A percentile compares a stretch with the other conserved stretches of the same genome.
These are phyloP conservation scores for Mortierella sp. DNA, from an alignment of 371 early-diverging fungal species.

Conservation along the genomic window DNA sequence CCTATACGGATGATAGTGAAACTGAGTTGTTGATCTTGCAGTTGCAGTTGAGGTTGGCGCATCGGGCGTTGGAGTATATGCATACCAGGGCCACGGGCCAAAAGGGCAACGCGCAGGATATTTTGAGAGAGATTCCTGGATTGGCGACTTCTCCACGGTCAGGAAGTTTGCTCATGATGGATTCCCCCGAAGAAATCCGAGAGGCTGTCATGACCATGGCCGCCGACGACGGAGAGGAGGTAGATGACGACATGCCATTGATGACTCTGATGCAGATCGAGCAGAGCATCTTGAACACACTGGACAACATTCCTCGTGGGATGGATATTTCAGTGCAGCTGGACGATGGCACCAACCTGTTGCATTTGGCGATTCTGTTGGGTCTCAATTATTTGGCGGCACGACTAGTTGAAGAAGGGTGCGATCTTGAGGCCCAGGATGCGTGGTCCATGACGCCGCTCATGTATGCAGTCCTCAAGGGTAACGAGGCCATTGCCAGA, in stretches of 20 bases:
- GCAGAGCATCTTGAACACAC: constrained; percentile 29
- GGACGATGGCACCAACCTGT: constrained; percentile 47
- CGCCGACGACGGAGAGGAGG: background rate
- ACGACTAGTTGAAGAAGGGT: constrained; percentile 39
- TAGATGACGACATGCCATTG: constrained; percentile 9
- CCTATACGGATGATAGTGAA: constrained; percentile 47
- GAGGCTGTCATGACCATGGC: background rate
- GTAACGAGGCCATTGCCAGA: constrained; percentile 29
- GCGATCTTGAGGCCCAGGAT: constrained; percentile 41
- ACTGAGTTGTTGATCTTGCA: constrained; percentile 49
- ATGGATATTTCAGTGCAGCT: constrained; percentile 47
- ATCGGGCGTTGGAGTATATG: constrained; percentile 50
- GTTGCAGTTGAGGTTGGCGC: constrained; percentile 41
- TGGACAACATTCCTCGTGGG: constrained; percentile 21
- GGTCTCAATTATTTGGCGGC: constrained; percentile 23
- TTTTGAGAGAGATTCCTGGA: constrained; percentile 39
- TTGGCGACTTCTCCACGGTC: constrained; percentile 25
- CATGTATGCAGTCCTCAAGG: constrained; percentile 46
- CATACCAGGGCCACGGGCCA: constrained; percentile 41
- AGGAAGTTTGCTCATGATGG: constrained; percentile 21
- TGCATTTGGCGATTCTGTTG: constrained; percentile 40
- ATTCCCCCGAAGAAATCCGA: background rate
- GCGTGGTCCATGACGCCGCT: constrained; percentile 37
- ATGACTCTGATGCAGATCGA: constrained; percentile 31
- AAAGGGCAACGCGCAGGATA: constrained; percentile 44